A percentile compares a stretch with the other conserved stretches of the same genome.
Conservation (phyloP, 192 early-diverging fungal genomes). For the Paraglomus brasilianum region DNA sequence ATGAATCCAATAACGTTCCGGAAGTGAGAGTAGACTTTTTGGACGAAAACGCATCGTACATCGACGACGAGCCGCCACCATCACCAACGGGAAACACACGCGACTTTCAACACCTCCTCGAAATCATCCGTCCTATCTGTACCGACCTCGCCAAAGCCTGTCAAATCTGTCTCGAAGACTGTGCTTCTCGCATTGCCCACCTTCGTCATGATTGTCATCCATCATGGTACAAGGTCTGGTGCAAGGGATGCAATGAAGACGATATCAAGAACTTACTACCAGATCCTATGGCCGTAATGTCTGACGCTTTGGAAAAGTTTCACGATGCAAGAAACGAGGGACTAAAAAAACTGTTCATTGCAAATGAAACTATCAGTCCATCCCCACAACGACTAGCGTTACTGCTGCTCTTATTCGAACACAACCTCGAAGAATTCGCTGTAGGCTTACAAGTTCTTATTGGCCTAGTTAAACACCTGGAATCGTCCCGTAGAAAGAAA, state of each 20-base stretch:
- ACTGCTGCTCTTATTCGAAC: conserved; percentile 11
- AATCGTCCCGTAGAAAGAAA: not conserved
- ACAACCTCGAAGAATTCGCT: conserved; percentile 11
- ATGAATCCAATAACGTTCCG: not conserved
- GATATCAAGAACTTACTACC: conserved; percentile 9
- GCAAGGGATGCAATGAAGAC: not conserved
- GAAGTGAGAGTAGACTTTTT: conserved; percentile 4
- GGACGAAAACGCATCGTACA: not conserved
- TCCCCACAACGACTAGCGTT: conserved; percentile 11
- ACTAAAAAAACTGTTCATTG: not conserved
- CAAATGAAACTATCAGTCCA: not conserved
- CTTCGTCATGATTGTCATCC: conserved; percentile 13
- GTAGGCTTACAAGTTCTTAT: conserved; percentile 1
- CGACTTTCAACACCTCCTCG: not conserved
- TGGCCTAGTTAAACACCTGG: conserved; percentile 2
- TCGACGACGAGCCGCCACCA: not conserved
- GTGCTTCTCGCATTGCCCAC: conserved; percentile 7
- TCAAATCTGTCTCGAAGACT: conserved; percentile 22
- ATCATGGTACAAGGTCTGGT: conserved; percentile 3
- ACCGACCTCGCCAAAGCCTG: conserved; percentile 14
- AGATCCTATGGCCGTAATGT: not conserved
- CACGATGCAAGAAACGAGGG: not conserved
- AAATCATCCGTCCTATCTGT: conserved; percentile 21
- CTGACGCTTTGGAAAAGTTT: conserved; percentile 6
- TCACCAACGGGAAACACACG: not conserved